These are phyloP conservation scores for Gonium pectorale DNA, from an alignment of 139 green algal genomes.

Conservation along the genomic window DNA sequence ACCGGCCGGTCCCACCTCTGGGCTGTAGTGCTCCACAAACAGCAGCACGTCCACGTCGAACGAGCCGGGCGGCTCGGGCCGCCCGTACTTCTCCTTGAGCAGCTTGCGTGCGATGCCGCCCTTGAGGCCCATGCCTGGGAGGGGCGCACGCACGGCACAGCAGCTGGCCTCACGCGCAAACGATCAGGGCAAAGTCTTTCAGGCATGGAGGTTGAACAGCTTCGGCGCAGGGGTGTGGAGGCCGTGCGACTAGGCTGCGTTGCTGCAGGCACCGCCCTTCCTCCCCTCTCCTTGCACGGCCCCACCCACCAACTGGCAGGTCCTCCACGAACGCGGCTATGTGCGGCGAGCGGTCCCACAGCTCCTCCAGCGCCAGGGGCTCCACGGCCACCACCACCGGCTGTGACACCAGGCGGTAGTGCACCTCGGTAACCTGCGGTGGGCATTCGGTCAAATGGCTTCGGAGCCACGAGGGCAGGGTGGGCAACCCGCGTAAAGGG, in stretches of 20 bases:
- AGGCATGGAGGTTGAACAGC: too few relatives aligned
- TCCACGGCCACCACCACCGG: slow-evolving; percentile 33
- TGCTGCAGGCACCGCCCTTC: neutral
- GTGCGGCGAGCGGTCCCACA: slow-evolving; percentile 26
- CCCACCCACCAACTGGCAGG: slow-evolving; percentile 49
- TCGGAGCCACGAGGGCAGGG: too few relatives aligned
- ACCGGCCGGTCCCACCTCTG: slow-evolving; percentile 9
- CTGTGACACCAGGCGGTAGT: slow-evolving; percentile 45
- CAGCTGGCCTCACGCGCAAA: too few relatives aligned
- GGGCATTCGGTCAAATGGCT: neutral
- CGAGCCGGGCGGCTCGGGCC: slow-evolving; percentile 51
- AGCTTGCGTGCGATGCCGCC: slow-evolving; percentile 64
- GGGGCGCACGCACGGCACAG: too few relatives aligned
- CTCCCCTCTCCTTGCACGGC: too few relatives aligned
- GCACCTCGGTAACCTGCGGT: too few relatives aligned
- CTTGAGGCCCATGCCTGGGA: slow-evolving; percentile 65
- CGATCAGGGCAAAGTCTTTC: too few relatives aligned
- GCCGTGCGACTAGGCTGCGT: too few relatives aligned
- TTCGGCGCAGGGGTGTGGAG: neutral
- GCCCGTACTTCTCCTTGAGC: slow-evolving; percentile 59
- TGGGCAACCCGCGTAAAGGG: too few relatives aligned
- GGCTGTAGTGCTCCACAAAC: slow-evolving; percentile 33
- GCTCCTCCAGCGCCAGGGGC: slow-evolving; percentile 30
- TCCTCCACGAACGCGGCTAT: slow-evolving; percentile 49
- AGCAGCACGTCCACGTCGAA: slow-evolving; percentile 57